Evolutionary conservation across 768 basidiomycete species (phyloP).

Genomic region (Sporobolomyces roseus): DNA sequence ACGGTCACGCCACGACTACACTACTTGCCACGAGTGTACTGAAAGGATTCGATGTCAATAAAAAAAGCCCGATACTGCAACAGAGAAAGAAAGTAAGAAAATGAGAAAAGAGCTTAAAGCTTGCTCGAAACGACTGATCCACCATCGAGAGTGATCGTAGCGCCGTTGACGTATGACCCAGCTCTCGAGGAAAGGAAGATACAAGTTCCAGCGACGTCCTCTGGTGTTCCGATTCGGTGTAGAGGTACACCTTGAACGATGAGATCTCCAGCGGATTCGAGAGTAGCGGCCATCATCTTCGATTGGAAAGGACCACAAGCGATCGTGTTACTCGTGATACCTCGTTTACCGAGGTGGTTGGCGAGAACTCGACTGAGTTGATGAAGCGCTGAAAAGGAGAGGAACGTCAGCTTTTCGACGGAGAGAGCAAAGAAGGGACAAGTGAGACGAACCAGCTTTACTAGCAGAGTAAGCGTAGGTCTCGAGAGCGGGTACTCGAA

Average conservation of each 20-base stretch:
- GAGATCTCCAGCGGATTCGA: slow-evolving; percentile 54
- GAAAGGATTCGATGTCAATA: no score
- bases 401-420: no score
- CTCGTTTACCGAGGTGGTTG: slow-evolving; percentile 57
- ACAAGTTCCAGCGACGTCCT: slow-evolving; percentile 64
- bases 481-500: slow-evolving; percentile 56
- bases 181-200: slow-evolving; percentile 62
- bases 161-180: slow-evolving; percentile 63
- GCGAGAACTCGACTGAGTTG: slow-evolving; percentile 62
- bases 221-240: slow-evolving; percentile 59
- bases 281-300: slow-evolving; percentile 57
- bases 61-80: not conserved
- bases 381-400: no score
- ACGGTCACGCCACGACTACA: no score
- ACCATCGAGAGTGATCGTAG: slow-evolving; percentile 63
- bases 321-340: slow-evolving; percentile 62
- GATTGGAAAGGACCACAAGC: slow-evolving; percentile 56
- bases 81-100: not conserved
- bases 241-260: slow-evolving; percentile 55
- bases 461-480: slow-evolving; percentile 65
- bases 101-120: not conserved
- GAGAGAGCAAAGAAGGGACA: no score
- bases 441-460: no score
- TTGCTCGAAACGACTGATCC: slow-evolving; percentile 51
- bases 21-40: no score